Evolutionary conservation across 306 rosid species (phyloP), one percentile per base, ranked within the genome.

Genomic region (Fragaria vesca): DNA sequence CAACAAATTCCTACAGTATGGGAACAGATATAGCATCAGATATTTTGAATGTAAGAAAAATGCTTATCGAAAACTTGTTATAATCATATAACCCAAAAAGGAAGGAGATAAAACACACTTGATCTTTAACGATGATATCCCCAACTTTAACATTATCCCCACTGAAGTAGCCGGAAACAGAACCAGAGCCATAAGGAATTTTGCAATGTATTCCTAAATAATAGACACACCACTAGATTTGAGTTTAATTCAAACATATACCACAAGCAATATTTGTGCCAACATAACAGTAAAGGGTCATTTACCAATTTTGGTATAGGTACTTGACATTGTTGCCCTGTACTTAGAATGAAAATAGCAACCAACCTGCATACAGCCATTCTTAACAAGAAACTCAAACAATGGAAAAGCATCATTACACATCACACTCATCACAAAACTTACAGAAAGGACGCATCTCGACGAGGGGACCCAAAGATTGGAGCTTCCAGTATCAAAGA

Each of bases 381-480:
- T 72, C 75, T 80, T 28, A 61, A 74, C 45, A 80, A 71, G 43
- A 69, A 58, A 71, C 61, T 46, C 47, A 66, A 60, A 60, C 43
- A 70, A 26, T 70, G 24, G 51, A 73, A 47, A 58, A 72, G 51
- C 30, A 51, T 50, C 32, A 83, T 20, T 12, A 75, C 58, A 57
- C 77, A 12, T 78, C 6, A 32, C 6, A 36, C 15, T 42, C 54
- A 43, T 12, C 26, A 24, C 48, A 46, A 47, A 20, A 79, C 90
- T 85, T 87, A 91, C 97, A 71, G 97, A 90, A 43, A 91, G 82
- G 43, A 83, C 51, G 84, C 94, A 91, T 84, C 80, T 88, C 20
- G 94, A 86, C 71, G 97, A 91, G 8, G 94, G 97, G 66, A 91
- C 91, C 97, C 97, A 91, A 40, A 91, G 88, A 78, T 89, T 90